These are phyloP conservation scores for Coriolopsis trogii DNA, from an alignment of 1,284 basidiomycete genomes.

Conservation along the genomic window DNA sequence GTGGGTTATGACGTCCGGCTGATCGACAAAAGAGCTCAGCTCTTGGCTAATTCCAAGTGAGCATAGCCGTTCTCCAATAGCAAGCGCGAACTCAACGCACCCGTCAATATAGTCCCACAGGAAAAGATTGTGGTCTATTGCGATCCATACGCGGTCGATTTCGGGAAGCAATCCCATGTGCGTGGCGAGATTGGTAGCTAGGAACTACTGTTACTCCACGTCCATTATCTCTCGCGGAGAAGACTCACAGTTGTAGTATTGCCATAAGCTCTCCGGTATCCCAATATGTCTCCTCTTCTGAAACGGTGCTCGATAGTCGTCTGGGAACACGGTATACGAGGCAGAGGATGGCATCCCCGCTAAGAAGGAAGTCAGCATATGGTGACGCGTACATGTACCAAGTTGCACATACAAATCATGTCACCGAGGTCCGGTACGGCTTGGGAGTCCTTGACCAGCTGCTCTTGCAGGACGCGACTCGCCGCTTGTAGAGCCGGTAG, in stretches of 20 bases:
- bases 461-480: constrained; percentile 65
- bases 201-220: constrained; percentile 22
- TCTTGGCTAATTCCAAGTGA: constrained; percentile 61
- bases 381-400: constrained; percentile 25
- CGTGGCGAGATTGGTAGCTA: constrained; percentile 62
- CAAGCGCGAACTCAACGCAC: constrained; percentile 45
- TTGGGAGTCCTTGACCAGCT: constrained; percentile 70
- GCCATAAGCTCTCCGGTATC: constrained; percentile 84
- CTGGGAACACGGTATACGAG: constrained; percentile 76
- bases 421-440: constrained; percentile 75
- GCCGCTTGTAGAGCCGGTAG: constrained; percentile 66
- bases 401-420: constrained; percentile 50
- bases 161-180: constrained; percentile 92
- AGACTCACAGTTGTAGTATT: constrained; percentile 77
- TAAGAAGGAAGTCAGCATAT: constrained; percentile 30
- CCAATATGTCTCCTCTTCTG: constrained; percentile 75
- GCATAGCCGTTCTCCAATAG: not conserved
- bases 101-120: constrained; percentile 97
- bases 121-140: constrained; percentile 93
- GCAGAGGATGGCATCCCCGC: constrained; percentile 68
- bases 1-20: constrained; percentile 88
- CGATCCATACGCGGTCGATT: constrained; percentile 95
- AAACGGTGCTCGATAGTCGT: constrained; percentile 80
- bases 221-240: not conserved
- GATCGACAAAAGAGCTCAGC: constrained; percentile 88